Base-by-base conservation (phyloP, 345 rosid genomes). In the Boechera divaricarpa region DNA sequence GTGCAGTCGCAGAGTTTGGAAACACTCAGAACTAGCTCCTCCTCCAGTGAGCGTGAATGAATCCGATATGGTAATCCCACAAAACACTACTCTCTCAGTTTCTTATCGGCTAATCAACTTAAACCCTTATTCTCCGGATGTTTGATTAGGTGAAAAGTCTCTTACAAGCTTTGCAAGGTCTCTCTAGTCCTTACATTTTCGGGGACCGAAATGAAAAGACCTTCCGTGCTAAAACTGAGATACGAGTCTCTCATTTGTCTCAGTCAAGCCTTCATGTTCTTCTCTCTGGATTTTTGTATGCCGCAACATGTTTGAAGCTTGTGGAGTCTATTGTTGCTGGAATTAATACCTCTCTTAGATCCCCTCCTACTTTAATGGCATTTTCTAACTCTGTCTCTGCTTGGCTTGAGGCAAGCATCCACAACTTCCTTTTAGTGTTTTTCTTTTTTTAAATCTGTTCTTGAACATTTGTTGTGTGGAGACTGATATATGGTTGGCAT, bases 281-380 rank as follows among this genome's bases (percentile, higher is more conserved):
- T 69, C 85, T 94, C 70, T 38, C 77, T 66, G 92, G 84, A 55
- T 90, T 94, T 77, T 24, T 83, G 44, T 85, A 86, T 51, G 87
- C 93, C 7, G 97, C 98, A 28, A 87, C 95, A 5, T 94, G 94
- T 82, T 84, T 94, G 70, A 83, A 87, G 80, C 87, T 92, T 29
- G 3, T 29, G 3, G 89, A 89, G 56, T 54, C 75, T 79, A 67
- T 74, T 31, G 84, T 89, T 35, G 10, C 53, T 75, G 82, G 75
- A 65, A 80, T 90, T 41, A 83, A 78, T 74, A 51, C 61, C 35
- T 70, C 65, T 61, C 26, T 73, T 53, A 81, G 64, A 59, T 63
- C 82, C 49, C 62, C 85, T 70, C 84, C 88, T 59, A 94, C 97
- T 21, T 47, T 92, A 59, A 86, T 85, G 85, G 98, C 97, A 7